phyloP scores from a whole-genome alignment of 208 protist genomes.

The Trypanosomatidae sp. region DNA sequence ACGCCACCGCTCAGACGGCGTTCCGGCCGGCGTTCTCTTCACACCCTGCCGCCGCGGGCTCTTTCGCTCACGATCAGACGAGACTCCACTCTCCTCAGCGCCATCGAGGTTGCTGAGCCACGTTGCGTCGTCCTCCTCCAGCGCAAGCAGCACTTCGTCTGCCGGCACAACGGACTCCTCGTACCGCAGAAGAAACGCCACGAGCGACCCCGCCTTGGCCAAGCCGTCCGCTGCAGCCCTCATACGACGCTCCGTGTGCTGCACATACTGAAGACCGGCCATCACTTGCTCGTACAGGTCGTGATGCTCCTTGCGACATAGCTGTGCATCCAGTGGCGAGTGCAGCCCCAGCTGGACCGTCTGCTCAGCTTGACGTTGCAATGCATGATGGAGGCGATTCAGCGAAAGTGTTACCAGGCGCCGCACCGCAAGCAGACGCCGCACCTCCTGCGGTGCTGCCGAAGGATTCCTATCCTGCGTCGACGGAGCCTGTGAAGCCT shows the following conservation, averaged over 20 bases:
- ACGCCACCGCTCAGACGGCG: too few species aligned
- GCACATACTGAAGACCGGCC: conserved; percentile 45
- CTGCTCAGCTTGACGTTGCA: conserved; percentile 70
- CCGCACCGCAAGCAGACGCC: conserved; percentile 51
- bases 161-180: conserved; percentile 15
- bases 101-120: too few species aligned
- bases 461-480: background rate
- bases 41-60: too few species aligned
- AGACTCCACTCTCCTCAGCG: too few species aligned
- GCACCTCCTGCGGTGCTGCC: conserved; percentile 20
- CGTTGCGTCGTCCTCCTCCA: conserved; percentile 59
- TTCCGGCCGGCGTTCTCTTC: too few species aligned
- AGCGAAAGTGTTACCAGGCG: conserved; percentile 56
- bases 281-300: conserved; percentile 46
- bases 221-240: conserved; percentile 24
- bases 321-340: conserved; percentile 55
- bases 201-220: conserved; percentile 32
- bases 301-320: conserved; percentile 52
- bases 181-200: conserved; percentile 44
- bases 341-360: conserved; percentile 47
- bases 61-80: too few species aligned
- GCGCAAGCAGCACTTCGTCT: conserved; percentile 29
- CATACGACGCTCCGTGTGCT: conserved; percentile 36
- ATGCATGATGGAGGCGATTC: conserved; percentile 49
- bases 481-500: background rate